Evolutionary conservation across 2,329 filamentous ascomycete genomes (phyloP), one percentile per base, ranked within the genome.

Genomic region (Monilinia laxa): DNA sequence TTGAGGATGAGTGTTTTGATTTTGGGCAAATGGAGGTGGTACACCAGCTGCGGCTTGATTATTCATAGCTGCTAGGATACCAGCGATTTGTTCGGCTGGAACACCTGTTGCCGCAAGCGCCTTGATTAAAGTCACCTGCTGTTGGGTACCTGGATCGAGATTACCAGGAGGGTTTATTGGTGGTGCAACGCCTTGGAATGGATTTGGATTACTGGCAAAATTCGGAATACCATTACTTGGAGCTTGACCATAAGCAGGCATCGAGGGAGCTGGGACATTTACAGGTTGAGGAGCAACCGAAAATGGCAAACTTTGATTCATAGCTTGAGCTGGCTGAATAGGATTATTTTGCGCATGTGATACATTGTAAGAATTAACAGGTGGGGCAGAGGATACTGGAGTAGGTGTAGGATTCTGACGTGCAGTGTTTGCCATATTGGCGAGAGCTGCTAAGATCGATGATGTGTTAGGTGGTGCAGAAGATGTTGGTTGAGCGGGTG

Each of bases 41-140:
- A 40, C 64, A 40, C 51, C 67, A 35, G 56, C 73, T 68, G 74
- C 76, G 64, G 75, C 77, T 51, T 73, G 69, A 67, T 58, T 67
- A 68, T 71, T 71, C 71, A 76, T 71, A 54, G 70, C 68, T 68
- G 74, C 69, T 72, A 82, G 80, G 74, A 88, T 80, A 71, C 81
- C 81, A 69, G 85, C 81, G 72, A 89, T 81, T 78, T 93, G 89
- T 69, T 95, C 92, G 77, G 90, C 83, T 3, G 90, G 85, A 35
- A 95, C 82, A 58, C 91, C 91, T 77, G 92, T 89, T 45, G 90
- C 87, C 67, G 88, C 84, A 65, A 96, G 83, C 14, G 90, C 83
- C 78, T 93, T 90, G 73, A 96, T 85, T 70, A 95, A 79, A 77
- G 90, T 81, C 65, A 93, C 81, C 75, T 93, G 90, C 76, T 90